These are phyloP conservation scores for Phytomonas francai DNA, from an alignment of 208 protist species.

Conservation along the genomic window DNA sequence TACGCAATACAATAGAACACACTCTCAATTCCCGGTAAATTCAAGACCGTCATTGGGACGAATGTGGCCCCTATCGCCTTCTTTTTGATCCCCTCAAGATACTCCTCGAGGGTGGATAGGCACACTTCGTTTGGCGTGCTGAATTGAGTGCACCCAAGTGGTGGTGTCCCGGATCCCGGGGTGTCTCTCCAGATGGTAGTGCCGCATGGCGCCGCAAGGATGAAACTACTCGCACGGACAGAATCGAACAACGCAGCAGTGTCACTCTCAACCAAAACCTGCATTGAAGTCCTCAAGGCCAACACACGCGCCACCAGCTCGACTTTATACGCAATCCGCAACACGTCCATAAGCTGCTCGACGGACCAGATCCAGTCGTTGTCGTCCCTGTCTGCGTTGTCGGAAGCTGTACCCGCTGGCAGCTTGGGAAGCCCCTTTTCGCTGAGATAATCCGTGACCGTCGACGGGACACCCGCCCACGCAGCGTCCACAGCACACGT, in stretches of 20 bases:
- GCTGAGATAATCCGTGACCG: neutral
- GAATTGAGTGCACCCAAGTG: neutral
- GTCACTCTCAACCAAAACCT: slow-evolving; percentile 41
- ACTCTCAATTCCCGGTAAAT: slow-evolving; percentile 36
- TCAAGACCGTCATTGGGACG: slow-evolving; percentile 19
- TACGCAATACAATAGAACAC: slow-evolving; percentile 65
- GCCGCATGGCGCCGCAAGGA: neutral
- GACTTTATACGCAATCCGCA: slow-evolving; percentile 46
- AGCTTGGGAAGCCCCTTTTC: neutral
- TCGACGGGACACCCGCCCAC: slow-evolving; percentile 19
- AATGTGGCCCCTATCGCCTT: neutral
- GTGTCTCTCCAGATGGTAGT: neutral
- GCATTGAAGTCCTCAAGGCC: slow-evolving; percentile 29
- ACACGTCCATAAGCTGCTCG: slow-evolving; percentile 30
- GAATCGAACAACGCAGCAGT: slow-evolving; percentile 40
- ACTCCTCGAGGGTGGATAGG: neutral
- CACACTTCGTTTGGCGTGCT: neutral
- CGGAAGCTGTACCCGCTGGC: neutral
- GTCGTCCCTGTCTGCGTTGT: neutral
- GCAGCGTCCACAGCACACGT: slow-evolving; percentile 21
- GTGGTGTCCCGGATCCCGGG: neutral
- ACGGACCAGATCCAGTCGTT: slow-evolving; percentile 3
- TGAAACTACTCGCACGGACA: neutral
- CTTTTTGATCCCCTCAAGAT: neutral
- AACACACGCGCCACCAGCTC: slow-evolving; percentile 52